Evolutionary conservation across 305 asterid genomes (phyloP).

Genomic region (Solanum chacoense): DNA sequence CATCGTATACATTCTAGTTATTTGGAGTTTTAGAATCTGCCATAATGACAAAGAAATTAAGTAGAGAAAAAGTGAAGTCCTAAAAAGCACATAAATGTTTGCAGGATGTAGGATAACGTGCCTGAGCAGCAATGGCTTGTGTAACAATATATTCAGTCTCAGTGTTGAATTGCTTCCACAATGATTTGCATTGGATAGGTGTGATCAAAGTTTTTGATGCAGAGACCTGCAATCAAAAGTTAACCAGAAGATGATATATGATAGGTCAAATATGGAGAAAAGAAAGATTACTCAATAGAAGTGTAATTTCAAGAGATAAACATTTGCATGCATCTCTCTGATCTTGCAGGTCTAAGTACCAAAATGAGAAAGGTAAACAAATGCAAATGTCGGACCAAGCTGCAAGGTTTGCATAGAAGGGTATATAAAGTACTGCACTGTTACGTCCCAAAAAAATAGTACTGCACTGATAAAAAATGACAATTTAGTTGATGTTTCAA

Average conservation of each 20-base stretch:
- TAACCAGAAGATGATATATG: background rate
- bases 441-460: background rate
- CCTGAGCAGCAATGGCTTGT: slow-evolving; percentile 99
- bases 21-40: background rate
- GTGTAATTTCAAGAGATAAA: background rate
- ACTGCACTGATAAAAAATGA: background rate
- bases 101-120: slow-evolving; percentile 6
- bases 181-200: slow-evolving; percentile 89
- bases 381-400: background rate
- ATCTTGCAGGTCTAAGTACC: background rate
- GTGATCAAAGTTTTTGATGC: slow-evolving; percentile 77
- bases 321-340: background rate
- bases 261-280: background rate
- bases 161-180: slow-evolving; percentile 85
- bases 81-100: background rate
- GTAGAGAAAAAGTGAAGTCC: background rate
- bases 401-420: background rate
- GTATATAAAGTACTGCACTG: background rate
- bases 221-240: slow-evolving; percentile 43
- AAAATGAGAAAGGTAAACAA: background rate
- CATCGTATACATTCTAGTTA: background rate
- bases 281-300: background rate
- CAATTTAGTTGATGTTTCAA: background rate
- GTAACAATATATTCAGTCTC: slow-evolving; percentile 94
- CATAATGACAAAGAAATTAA: background rate